phyloP scores from a whole-genome alignment of 179 eudicot genomes.

The Vitellaria paradoxa region DNA sequence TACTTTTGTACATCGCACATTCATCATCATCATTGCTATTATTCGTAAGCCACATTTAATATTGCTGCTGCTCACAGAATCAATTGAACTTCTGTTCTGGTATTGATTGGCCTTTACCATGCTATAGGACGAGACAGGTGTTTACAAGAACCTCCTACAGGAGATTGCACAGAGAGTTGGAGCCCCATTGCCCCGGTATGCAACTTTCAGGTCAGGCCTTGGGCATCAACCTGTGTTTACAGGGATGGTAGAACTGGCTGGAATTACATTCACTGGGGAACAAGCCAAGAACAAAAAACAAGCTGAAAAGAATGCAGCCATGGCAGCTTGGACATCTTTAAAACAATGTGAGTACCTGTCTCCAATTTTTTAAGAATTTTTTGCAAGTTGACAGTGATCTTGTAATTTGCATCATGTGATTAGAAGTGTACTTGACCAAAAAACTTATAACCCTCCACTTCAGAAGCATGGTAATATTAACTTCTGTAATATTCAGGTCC shows the following conservation, averaged over 20 bases:
- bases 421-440: background rate
- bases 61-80: too few relatives aligned
- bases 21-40: background rate
- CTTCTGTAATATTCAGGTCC: background rate
- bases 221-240: slow-evolving; percentile 80
- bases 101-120: slow-evolving; percentile 15
- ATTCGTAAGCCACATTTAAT: background rate
- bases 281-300: slow-evolving; percentile 12
- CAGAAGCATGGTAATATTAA: background rate
- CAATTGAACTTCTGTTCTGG: slow-evolving; percentile 2
- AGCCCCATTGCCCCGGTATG: slow-evolving; percentile 71
- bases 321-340: slow-evolving; percentile 12
- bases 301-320: slow-evolving; percentile 11
- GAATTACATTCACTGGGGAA: slow-evolving; percentile 54
- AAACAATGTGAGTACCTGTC: slow-evolving; percentile 4
- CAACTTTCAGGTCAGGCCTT: slow-evolving; percentile 67
- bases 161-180: slow-evolving; percentile 88
- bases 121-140: slow-evolving; percentile 79
- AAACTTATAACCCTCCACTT: too few relatives aligned
- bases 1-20: background rate
- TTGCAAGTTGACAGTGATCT: background rate
- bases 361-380: background rate
- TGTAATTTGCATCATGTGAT: background rate
- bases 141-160: slow-evolving; percentile 75
- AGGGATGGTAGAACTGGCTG: slow-evolving; percentile 72